Evolutionary conservation across 2,329 filamentous ascomycete species (phyloP).

Genomic region (Knufia fluminis): DNA sequence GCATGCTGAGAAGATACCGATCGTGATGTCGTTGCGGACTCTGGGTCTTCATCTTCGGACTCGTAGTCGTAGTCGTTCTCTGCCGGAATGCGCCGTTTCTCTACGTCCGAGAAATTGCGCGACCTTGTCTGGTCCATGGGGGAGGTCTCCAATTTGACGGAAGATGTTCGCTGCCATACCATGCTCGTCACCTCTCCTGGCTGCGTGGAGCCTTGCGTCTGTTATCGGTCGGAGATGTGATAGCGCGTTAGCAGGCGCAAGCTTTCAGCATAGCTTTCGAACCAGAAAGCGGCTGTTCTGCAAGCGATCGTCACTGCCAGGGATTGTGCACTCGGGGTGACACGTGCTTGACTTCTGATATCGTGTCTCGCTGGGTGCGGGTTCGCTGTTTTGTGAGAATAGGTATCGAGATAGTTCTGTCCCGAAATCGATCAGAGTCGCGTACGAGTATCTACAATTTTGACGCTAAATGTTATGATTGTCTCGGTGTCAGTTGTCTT

Average conservation of each 20-base stretch:
- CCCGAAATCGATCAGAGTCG: too few relatives aligned
- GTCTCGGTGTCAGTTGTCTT: background rate
- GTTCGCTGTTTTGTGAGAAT: too few relatives aligned
- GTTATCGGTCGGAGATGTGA: background rate
- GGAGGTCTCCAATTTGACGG: slow-evolving; percentile 13
- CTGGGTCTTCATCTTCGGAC: slow-evolving; percentile 12
- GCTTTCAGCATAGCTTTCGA: background rate
- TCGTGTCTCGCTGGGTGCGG: background rate
- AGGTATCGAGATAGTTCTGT: too few relatives aligned
- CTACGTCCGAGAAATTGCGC: slow-evolving; percentile 20
- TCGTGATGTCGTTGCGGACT: slow-evolving; percentile 6
- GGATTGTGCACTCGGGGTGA: background rate
- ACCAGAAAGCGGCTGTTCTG: background rate
- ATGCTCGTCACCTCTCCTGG: slow-evolving; percentile 11
- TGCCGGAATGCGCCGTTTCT: slow-evolving; percentile 17
- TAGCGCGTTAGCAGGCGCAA: background rate
- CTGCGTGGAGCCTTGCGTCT: background rate
- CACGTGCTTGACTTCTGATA: background rate
- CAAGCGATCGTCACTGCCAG: background rate
- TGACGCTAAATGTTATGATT: background rate
- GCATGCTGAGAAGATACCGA: slow-evolving; percentile 9
- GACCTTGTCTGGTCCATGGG: slow-evolving; percentile 17
- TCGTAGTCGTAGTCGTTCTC: slow-evolving; percentile 11
- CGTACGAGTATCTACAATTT: too few relatives aligned
- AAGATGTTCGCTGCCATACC: slow-evolving; percentile 21